Base-by-base conservation (phyloP, 2,329 filamentous ascomycete genomes). In the Cryphonectria carpinicola region DNA sequence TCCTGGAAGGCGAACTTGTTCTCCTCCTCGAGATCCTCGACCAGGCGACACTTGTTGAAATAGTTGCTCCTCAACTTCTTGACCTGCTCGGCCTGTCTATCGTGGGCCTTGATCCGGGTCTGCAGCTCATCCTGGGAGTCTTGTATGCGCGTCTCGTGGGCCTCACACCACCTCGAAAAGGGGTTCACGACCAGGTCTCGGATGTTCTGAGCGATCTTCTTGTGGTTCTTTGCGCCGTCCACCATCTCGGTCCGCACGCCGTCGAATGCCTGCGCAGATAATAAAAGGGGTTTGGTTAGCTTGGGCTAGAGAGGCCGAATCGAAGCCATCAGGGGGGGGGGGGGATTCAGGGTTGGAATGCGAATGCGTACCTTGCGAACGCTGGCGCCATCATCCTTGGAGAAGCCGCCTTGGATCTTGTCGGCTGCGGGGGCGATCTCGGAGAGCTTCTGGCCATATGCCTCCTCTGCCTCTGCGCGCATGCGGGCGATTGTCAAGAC, bases 1-100 rank as follows among this genome's bases (percentile, higher is more conserved):
- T 95, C 94, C 80, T 97, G 94, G 82, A 99, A 99, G 54, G 95
- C 96, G 69, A 99, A 88, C 82, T 99, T 98, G 81, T 98, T 97
- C 84, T 99, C 97, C 82, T 99, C 96, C 80, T 99, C 96, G 72
- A 98, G 84, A 79, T 99, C 96, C 80, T 99, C 97, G 8, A 98
- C 92, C 73, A 98, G 85, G 65, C 97, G 92, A 80, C 96, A 99
- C 83, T 98, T 99, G 86, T 98, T 99, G 87, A 98, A 98, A 83
- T 99, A 99, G 76, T 93, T 93, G 81, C 93, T 97, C 74, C 96
- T 90, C 76, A 98, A 88, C 83, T 98, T 98, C 86, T 94, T 94
- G 73, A 97, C 94, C 28, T 88, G 81, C 73, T 99, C 96, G 71
- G 92, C 92, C 81, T 99, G 97, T 75, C 93, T 93, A 79, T 97